A percentile compares a stretch with the other conserved stretches of the same genome.
These are phyloP conservation scores for Tubosaeta sp. DNA, from an alignment of 768 basidiomycete species.

Conservation along the genomic window DNA sequence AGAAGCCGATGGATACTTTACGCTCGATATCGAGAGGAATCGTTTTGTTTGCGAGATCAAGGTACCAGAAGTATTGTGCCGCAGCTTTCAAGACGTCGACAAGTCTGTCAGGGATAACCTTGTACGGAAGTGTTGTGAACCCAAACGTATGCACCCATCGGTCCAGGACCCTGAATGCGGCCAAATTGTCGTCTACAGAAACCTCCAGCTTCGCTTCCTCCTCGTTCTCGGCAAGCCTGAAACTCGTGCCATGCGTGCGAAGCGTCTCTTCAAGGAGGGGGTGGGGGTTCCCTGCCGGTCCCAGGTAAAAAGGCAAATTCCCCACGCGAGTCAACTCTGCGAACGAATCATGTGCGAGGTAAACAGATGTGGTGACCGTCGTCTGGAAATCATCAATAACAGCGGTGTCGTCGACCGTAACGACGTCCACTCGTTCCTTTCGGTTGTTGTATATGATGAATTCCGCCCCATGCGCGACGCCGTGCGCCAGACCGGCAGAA, in stretches of 20 bases:
- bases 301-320: slow-evolving; percentile 1
- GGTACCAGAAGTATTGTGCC: slow-evolving; percentile 21
- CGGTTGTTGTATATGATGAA: slow-evolving; percentile 17
- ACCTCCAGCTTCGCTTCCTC: slow-evolving; percentile 5
- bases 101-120: not conserved
- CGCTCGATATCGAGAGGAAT: not conserved
- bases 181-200: not conserved
- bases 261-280: not conserved
- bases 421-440: not conserved
- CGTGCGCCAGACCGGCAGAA: slow-evolving; percentile 24
- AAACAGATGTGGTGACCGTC: not conserved
- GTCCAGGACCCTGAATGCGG: slow-evolving; percentile 3
- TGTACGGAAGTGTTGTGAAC: not conserved
- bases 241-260: not conserved
- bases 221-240: not conserved
- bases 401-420: slow-evolving; percentile 7
- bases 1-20: slow-evolving; percentile 12
- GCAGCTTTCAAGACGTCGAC: slow-evolving; percentile 9
- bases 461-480: slow-evolving; percentile 14
- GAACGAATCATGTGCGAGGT: not conserved
- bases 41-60: slow-evolving; percentile 7
- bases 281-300: not conserved
- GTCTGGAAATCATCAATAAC: slow-evolving; percentile 14
- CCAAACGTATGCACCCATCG: slow-evolving; percentile 1
- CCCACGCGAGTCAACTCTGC: slow-evolving; percentile 3